Evolutionary conservation across 2,329 filamentous ascomycete genomes (phyloP), one percentile per base, ranked within the genome.

Genomic region (Xylariales sp.): DNA sequence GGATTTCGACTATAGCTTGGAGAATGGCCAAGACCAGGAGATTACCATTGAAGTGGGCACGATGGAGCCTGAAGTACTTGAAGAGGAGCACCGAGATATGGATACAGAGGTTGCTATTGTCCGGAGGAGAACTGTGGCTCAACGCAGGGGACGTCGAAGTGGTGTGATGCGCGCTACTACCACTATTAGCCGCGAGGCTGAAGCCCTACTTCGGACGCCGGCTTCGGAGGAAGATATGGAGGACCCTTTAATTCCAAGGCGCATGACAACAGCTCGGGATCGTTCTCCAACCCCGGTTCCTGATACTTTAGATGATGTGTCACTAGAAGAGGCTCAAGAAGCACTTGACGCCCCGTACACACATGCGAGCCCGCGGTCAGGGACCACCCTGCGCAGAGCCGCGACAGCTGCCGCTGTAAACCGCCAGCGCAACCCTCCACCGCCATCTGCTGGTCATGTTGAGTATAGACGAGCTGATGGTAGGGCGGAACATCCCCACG

Each of bases 81-180:
- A 90, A 72, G 93, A 95, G 76, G 91, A 93, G 74, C 86, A 87
- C 70, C 88, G 91, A 28, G 92, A 93, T 73, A 83, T 95, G 65
- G 92, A 91, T 64, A 88, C 90, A 1, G 92, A 94, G 77, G 92
- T 96, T 23, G 93, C 92, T 70, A 89, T 95, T 73, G 91, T 93
- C 58, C 87, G 92, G 72, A 86, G 91, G 70, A 85, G 92, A 71
- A 94, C 92, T 3, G 90, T 92, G 16, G 86, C 90, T 43, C 88
- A 90, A 74, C 86, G 85, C 59, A 83, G 86, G 71, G 85, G 84
- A 65, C 77, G 81, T 53, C 79, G 85, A 66, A 78, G 79, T 56
- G 81, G 81, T 63, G 75, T 89, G 41, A 82, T 87, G 68, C 83
- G 85, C 55, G 79, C 85, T 30, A 80, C 84, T 9, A 85, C 87